A percentile compares a stretch with the other conserved stretches of the same genome.
phyloP scores from a whole-genome alignment of 257 asterid species.

The Jacaranda mimosifolia region DNA sequence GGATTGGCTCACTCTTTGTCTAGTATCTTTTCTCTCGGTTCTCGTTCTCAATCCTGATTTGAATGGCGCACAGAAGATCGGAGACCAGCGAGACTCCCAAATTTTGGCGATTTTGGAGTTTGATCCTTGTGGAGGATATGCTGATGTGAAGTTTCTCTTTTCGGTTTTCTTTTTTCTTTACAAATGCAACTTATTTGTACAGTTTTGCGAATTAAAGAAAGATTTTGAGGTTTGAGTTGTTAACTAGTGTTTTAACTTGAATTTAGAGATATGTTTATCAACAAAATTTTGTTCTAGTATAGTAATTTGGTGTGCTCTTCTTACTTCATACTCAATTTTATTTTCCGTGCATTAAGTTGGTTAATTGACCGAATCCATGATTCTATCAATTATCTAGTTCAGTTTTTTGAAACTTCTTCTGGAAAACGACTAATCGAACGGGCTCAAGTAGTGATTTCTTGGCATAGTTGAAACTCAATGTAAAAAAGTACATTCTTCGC shows the following conservation, averaged over 20 bases:
- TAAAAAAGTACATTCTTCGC: too few relatives aligned
- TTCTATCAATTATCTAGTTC: too few relatives aligned
- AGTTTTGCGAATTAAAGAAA: neutral
- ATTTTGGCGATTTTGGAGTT: neutral
- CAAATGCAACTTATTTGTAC: slow-evolving; percentile 15
- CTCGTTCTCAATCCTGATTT: slow-evolving; percentile 28
- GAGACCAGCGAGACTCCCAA: slow-evolving; percentile 9
- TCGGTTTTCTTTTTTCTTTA: neutral
- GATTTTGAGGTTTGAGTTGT: slow-evolving; percentile 3
- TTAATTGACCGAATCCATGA: too few relatives aligned
- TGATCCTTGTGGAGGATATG: neutral
- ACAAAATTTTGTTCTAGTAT: neutral
- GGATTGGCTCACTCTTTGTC: slow-evolving; percentile 39
- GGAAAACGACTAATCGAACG: too few relatives aligned
- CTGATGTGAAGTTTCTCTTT: neutral
- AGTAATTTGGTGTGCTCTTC: neutral
- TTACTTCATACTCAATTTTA: too few relatives aligned
- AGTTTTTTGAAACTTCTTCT: too few relatives aligned
- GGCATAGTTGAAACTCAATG: too few relatives aligned
- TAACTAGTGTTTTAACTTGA: slow-evolving; percentile 2
- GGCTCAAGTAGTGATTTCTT: too few relatives aligned
- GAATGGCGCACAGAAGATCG: neutral
- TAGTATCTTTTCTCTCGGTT: slow-evolving; percentile 38
- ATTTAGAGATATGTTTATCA: neutral
- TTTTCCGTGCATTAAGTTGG: too few relatives aligned